Conservation (phyloP, 2,329 filamentous ascomycete species). For the Rugonectria rugulosa region DNA sequence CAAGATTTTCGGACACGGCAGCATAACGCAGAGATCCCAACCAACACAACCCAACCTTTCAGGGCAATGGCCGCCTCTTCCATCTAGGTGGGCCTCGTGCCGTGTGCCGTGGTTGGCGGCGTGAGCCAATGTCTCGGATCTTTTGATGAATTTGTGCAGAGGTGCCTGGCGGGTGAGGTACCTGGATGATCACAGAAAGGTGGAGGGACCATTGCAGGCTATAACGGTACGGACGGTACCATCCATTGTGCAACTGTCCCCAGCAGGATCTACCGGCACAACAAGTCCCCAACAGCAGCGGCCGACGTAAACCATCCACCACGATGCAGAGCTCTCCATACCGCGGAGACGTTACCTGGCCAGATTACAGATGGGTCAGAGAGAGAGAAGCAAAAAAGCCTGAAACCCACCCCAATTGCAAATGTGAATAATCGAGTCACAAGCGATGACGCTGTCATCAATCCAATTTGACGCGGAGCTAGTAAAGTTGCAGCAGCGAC, state of each 20-base stretch:
- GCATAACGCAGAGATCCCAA: not conserved
- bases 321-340: too few species aligned
- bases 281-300: not conserved
- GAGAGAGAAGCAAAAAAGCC: not conserved
- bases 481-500: not conserved
- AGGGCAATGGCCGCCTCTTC: not conserved
- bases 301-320: too few species aligned
- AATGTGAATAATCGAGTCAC: conserved; percentile 6
- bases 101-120: conserved; percentile 14
- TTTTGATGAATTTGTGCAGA: not conserved
- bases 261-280: not conserved
- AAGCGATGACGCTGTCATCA: conserved; percentile 3
- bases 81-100: conserved; percentile 16
- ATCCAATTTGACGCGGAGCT: conserved; percentile 7
- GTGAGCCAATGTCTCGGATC: conserved; percentile 16
- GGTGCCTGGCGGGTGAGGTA: not conserved
- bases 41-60: not conserved
- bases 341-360: too few species aligned
- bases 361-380: not conserved
- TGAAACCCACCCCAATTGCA: not conserved
- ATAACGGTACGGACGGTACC: not conserved
- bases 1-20: conserved; percentile 14
- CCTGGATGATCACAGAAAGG: not conserved
- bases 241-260: not conserved
- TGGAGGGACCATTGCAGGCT: not conserved